phyloP scores from a whole-genome alignment of 768 basidiomycete species.

The Kwoniella sp. region DNA sequence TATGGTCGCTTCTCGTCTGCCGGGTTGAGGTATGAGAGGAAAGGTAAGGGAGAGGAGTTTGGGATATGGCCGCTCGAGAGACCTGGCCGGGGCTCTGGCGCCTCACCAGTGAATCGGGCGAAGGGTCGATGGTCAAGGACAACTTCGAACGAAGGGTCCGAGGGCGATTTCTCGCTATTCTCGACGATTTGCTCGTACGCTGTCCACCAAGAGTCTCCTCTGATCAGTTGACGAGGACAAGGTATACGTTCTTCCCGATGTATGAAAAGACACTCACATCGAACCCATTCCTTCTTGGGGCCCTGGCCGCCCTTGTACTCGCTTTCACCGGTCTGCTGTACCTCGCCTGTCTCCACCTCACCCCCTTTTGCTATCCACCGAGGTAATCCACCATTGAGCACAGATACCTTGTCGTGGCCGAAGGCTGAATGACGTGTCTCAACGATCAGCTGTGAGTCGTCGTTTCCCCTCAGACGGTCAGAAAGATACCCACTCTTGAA shows the following conservation, averaged over 20 bases:
- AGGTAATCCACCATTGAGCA: constrained; percentile 91
- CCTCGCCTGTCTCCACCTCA: constrained; percentile 41
- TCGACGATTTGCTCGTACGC: constrained; percentile 78
- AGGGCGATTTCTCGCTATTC: constrained; percentile 65
- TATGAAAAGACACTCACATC: constrained; percentile 34
- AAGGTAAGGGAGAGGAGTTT: constrained; percentile 79
- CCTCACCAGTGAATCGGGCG: constrained; percentile 77
- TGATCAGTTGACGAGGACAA: not conserved
- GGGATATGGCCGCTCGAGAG: constrained; percentile 93
- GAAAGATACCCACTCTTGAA: constrained; percentile 63
- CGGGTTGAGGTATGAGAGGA: constrained; percentile 69
- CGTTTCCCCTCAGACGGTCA: too few relatives aligned
- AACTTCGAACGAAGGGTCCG: constrained; percentile 61
- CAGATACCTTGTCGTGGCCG: constrained; percentile 80
- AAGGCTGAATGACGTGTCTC: constrained; percentile 61
- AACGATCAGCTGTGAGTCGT: not conserved
- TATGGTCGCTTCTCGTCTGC: constrained; percentile 60
- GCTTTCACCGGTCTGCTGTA: constrained; percentile 22
- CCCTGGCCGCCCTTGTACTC: constrained; percentile 24
- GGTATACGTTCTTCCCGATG: too few relatives aligned
- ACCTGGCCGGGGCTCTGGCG: constrained; percentile 85
- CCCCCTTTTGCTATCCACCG: constrained; percentile 71
- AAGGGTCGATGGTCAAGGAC: constrained; percentile 84
- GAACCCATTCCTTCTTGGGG: constrained; percentile 26
- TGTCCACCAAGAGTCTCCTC: constrained; percentile 51